These are phyloP conservation scores for Geotrichum fermentans DNA, from an alignment of 1,139 yeast species.

Conservation along the genomic window DNA sequence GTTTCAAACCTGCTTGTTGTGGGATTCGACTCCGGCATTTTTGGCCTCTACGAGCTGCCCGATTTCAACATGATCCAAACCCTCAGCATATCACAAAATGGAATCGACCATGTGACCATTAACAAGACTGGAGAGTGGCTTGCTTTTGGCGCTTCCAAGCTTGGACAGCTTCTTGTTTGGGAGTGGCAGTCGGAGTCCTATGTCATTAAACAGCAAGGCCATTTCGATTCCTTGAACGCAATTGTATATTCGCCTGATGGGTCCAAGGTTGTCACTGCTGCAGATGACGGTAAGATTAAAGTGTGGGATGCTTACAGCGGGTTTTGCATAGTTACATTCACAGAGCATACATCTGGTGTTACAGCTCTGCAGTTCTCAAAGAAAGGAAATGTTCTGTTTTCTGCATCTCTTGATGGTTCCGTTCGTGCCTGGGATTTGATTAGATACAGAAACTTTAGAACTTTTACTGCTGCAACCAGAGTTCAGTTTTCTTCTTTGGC, in stretches of 20 bases:
- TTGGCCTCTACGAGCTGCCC: slow-evolving; percentile 85
- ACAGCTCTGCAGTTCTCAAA: slow-evolving; percentile 84
- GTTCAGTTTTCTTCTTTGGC: slow-evolving; percentile 85
- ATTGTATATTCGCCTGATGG: slow-evolving; percentile 94
- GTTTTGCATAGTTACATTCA: slow-evolving; percentile 85
- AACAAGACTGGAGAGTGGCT: slow-evolving; percentile 93
- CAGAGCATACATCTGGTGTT: slow-evolving; percentile 85
- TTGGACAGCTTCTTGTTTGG: slow-evolving; percentile 92
- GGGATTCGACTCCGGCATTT: slow-evolving; percentile 90
- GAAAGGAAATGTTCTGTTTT: slow-evolving; percentile 82
- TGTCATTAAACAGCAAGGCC: slow-evolving; percentile 93
- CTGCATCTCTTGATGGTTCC: slow-evolving; percentile 92
- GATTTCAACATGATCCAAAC: slow-evolving; percentile 75
- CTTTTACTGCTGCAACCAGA: slow-evolving; percentile 86
- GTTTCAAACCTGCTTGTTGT: slow-evolving; percentile 66
- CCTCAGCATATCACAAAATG: slow-evolving; percentile 86
- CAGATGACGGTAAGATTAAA: slow-evolving; percentile 95
- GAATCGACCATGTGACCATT: slow-evolving; percentile 74
- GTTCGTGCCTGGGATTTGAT: slow-evolving; percentile 95
- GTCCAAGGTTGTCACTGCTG: slow-evolving; percentile 81
- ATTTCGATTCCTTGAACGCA: slow-evolving; percentile 83
- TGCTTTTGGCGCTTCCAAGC: slow-evolving; percentile 84
- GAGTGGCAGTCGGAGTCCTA: slow-evolving; percentile 99
- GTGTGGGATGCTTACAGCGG: slow-evolving; percentile 95
- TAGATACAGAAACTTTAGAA: slow-evolving; percentile 88